Evolutionary conservation across 768 basidiomycete species (phyloP).

Genomic region (Auriscalpium vulgare): DNA sequence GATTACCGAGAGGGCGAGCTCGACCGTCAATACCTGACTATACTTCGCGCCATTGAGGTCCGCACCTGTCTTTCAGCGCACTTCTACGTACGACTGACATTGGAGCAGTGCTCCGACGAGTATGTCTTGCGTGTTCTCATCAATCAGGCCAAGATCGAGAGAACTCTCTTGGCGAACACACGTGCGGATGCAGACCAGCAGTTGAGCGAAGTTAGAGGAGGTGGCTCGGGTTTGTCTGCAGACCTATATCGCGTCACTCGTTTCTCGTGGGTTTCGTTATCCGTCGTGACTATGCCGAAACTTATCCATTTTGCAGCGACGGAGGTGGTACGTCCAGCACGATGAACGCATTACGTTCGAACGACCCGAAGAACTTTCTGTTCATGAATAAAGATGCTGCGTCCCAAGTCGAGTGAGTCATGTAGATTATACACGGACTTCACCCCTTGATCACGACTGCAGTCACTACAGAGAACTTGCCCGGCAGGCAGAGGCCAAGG

Average conservation of each 20-base stretch:
- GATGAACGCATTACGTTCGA: conserved; percentile 21
- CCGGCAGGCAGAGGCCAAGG: conserved; percentile 30
- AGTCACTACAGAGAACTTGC: conserved; percentile 43
- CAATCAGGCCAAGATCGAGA: conserved; percentile 67
- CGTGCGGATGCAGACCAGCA: conserved; percentile 58
- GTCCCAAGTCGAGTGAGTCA: conserved; percentile 10
- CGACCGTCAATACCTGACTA: conserved; percentile 50
- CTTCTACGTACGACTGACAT: not conserved
- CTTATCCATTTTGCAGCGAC: conserved; percentile 35
- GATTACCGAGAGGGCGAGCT: conserved; percentile 76
- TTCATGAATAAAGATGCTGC: conserved; percentile 10
- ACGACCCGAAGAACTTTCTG: conserved; percentile 22
- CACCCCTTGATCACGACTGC: not conserved
- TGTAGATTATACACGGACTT: not conserved
- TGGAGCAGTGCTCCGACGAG: conserved; percentile 57
- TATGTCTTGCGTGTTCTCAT: conserved; percentile 77
- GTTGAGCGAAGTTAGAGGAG: conserved; percentile 33
- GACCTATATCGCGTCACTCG: conserved; percentile 58
- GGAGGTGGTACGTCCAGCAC: conserved; percentile 55
- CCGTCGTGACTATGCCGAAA: not conserved
- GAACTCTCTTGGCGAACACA: conserved; percentile 50
- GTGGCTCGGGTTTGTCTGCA: conserved; percentile 55
- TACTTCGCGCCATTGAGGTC: conserved; percentile 78
- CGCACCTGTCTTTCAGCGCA: conserved; percentile 15
- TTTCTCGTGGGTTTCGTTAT: conserved; percentile 43